Evolutionary conservation across 164 flowering plant species (phyloP).

Genomic region (Paratinospora sagittata): DNA sequence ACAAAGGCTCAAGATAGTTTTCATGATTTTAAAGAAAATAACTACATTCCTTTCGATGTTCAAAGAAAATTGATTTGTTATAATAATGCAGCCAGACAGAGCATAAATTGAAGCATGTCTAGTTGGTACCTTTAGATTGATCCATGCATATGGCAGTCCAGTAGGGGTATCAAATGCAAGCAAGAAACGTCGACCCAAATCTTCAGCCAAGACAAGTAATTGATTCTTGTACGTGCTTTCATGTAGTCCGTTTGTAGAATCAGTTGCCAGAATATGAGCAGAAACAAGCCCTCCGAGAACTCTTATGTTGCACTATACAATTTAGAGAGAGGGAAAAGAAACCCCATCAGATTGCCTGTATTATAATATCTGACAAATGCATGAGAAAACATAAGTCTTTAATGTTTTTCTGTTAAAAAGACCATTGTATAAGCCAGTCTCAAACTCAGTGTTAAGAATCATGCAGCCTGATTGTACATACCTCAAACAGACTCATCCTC

Average conservation of each 20-base stretch:
- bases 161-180: slow-evolving; percentile 90
- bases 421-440: neutral
- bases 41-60: slow-evolving; percentile 1
- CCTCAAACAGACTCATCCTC: slow-evolving; percentile 94
- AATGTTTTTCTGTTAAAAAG: no score
- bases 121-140: slow-evolving; percentile 78
- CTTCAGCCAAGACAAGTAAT: slow-evolving; percentile 77
- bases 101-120: slow-evolving; percentile 7
- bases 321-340: slow-evolving; percentile 23
- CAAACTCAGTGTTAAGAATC: neutral
- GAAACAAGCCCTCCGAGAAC: slow-evolving; percentile 99
- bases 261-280: slow-evolving; percentile 99
- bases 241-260: slow-evolving; percentile 67
- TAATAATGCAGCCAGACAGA: neutral
- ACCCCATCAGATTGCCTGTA: slow-evolving; percentile 22
- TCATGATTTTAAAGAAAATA: slow-evolving; percentile 1
- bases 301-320: slow-evolving; percentile 97
- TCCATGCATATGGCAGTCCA: slow-evolving; percentile 98
- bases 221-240: slow-evolving; percentile 66
- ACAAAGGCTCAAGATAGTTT: neutral
- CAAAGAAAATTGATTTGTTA: neutral
- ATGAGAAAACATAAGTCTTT: slow-evolving; percentile 2
- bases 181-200: slow-evolving; percentile 78
- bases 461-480: slow-evolving; percentile 23
- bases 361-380: neutral